Evolutionary conservation across 345 rosid genomes (phyloP).

Genomic region (Triadica sebifera): DNA sequence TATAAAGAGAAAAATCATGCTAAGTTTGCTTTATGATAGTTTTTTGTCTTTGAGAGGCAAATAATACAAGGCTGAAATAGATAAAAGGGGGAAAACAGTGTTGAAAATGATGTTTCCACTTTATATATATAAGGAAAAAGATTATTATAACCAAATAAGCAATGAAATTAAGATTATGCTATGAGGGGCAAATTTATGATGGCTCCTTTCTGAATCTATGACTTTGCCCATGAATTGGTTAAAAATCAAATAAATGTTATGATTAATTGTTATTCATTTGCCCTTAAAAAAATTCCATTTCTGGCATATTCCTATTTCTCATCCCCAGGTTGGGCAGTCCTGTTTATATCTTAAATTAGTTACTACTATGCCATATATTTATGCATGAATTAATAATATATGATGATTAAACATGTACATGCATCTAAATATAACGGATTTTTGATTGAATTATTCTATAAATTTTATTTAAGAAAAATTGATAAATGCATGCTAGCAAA

Average conservation of each 20-base stretch:
- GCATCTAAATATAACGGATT: too few relatives aligned
- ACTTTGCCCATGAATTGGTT: not conserved
- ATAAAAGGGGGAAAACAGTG: not conserved
- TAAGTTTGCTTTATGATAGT: not conserved
- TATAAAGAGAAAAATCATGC: too few relatives aligned
- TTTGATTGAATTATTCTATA: too few relatives aligned
- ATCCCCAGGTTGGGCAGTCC: not conserved
- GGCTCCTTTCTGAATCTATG: not conserved
- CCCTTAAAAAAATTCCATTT: not conserved
- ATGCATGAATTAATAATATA: too few relatives aligned
- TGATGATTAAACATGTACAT: too few relatives aligned
- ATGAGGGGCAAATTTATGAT: not conserved
- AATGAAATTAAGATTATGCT: not conserved
- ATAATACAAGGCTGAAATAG: not conserved
- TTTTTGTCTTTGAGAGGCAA: slow-evolving; percentile 18
- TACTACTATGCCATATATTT: too few relatives aligned
- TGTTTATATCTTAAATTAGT: too few relatives aligned
- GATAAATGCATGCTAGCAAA: too few relatives aligned
- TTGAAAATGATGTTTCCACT: slow-evolving; percentile 17
- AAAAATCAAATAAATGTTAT: not conserved
- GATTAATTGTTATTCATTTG: not conserved
- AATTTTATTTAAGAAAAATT: too few relatives aligned
- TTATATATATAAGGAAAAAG: not conserved
- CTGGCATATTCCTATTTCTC: not conserved
- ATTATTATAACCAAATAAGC: not conserved